Conservation (phyloP, 2,329 filamentous ascomycete species). For the Dothiorella sarmentorum region DNA sequence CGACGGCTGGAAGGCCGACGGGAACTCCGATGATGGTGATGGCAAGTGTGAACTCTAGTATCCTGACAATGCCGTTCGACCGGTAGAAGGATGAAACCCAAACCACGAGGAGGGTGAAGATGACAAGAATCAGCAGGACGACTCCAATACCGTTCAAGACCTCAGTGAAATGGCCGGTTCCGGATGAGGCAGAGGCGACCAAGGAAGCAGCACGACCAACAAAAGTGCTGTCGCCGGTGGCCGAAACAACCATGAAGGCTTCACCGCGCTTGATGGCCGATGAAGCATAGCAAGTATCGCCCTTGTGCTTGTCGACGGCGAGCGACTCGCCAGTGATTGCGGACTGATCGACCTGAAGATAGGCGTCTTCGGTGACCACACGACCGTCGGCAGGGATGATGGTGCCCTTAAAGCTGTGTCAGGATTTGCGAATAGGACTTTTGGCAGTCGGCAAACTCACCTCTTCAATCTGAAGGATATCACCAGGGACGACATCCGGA, state of each 20-base stretch:
- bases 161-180: conserved; percentile 84
- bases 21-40: conserved; percentile 91
- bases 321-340: conserved; percentile 90
- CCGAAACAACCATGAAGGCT: conserved; percentile 76
- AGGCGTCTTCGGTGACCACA: conserved; percentile 77
- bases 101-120: conserved; percentile 75
- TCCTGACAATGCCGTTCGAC: conserved; percentile 72
- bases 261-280: conserved; percentile 89
- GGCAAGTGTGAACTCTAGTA: conserved; percentile 80
- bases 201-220: conserved; percentile 85
- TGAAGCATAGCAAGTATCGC: conserved; percentile 78
- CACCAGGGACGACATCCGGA: conserved; percentile 80
- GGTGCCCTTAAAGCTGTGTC: conserved; percentile 53
- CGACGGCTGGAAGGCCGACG: conserved; percentile 88
- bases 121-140: conserved; percentile 73
- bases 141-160: conserved; percentile 85
- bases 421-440: background rate
- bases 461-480: conserved; percentile 86
- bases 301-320: conserved; percentile 81
- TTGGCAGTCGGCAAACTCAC: conserved; percentile 27
- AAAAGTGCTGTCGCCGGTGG: conserved; percentile 86
- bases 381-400: conserved; percentile 88
- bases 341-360: conserved; percentile 88
- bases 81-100: conserved; percentile 89
- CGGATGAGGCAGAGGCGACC: conserved; percentile 70